Percentiles rank a stretch among this genome's conserved stretches.
Conservation (phyloP, 352 stramenopile species). For the Thalassiosira hispida region DNA sequence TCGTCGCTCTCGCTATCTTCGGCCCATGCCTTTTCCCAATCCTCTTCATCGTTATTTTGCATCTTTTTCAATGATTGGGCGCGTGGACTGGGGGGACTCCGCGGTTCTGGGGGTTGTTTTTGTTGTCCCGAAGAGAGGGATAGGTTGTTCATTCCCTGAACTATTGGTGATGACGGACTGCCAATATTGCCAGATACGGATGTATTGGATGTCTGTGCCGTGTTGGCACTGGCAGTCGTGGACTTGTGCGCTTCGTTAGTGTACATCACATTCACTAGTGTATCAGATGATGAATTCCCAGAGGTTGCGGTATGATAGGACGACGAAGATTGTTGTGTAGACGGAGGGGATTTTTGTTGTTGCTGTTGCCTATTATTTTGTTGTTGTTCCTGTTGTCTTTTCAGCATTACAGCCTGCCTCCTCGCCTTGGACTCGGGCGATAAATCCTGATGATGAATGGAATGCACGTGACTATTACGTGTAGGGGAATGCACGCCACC, state of each 20-base stretch:
- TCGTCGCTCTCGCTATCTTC: slow-evolving; percentile 55
- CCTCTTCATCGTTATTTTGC: slow-evolving; percentile 56
- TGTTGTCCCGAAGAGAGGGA: slow-evolving; percentile 13
- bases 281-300: not conserved
- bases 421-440: slow-evolving; percentile 25
- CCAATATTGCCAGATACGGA: not conserved
- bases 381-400: slow-evolving; percentile 16
- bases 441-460: slow-evolving; percentile 30
- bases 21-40: slow-evolving; percentile 62
- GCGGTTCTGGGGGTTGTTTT: not conserved
- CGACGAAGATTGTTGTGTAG: slow-evolving; percentile 20
- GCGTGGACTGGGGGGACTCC: slow-evolving; percentile 30
- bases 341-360: slow-evolving; percentile 4
- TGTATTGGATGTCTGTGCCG: slow-evolving; percentile 1
- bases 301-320: not conserved
- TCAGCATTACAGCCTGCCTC: slow-evolving; percentile 18
- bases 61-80: slow-evolving; percentile 34
- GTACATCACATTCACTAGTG: slow-evolving; percentile 16
- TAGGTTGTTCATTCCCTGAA: slow-evolving; percentile 29
- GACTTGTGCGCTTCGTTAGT: slow-evolving; percentile 2
- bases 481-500: not conserved
- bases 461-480: not conserved
- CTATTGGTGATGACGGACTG: slow-evolving; percentile 6
- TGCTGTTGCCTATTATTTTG: slow-evolving; percentile 5
- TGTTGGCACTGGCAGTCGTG: slow-evolving; percentile 2